Evolutionary conservation across 2,329 filamentous ascomycete species (phyloP), one percentile per base, ranked within the genome.

Genomic region (Arachnopeziza araneosa): DNA sequence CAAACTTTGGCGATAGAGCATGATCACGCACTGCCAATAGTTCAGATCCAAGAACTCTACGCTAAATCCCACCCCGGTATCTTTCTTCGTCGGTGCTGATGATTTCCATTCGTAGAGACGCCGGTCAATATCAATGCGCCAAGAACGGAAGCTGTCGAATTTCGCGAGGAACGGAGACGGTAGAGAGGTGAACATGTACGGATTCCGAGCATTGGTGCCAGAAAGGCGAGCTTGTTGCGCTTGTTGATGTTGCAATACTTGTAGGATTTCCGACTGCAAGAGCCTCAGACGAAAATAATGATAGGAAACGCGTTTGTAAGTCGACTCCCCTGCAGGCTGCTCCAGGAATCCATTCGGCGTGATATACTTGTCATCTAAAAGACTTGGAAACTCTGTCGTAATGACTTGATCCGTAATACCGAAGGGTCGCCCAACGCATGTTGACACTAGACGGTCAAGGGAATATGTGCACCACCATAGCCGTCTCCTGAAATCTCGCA

Each of bases 401-500:
- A 98, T 91, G 64, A 96, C 91, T 72, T 96, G 90, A 76, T 98
- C 95, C n/a, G 89, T 93, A 64, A 98, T 91, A 30, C 93, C 93
- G 70, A 97, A 96, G 7, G 93, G 95, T 58, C 93, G 82, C 48
- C 93, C 93, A 24, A 98, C 93, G 68, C 93, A 97, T 23, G 91
- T 93, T 70, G 91, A 95, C 55, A 98, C 93, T 5, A 98, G 85
- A n/a, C 93, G 85, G 74, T 98, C 93, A 58, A 98, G 85, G 5
- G 91, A 93, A 75, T 98, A 98, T 1, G 93, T 93, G 76, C 92
- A 96, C 93, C 95, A 98, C 92, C 93, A 98, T 17, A 98, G 79
- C 32, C 93, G 84, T 59, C 93, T 83, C 56, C 92, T 86, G 64
- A 96, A 82, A 73, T 98, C 95, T 57, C 93, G 86, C 49, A 91